A percentile compares a stretch with the other conserved stretches of the same genome.
Conservation (phyloP, 495 filamentous ascomycete species). For the Aspergillus sparsus region DNA sequence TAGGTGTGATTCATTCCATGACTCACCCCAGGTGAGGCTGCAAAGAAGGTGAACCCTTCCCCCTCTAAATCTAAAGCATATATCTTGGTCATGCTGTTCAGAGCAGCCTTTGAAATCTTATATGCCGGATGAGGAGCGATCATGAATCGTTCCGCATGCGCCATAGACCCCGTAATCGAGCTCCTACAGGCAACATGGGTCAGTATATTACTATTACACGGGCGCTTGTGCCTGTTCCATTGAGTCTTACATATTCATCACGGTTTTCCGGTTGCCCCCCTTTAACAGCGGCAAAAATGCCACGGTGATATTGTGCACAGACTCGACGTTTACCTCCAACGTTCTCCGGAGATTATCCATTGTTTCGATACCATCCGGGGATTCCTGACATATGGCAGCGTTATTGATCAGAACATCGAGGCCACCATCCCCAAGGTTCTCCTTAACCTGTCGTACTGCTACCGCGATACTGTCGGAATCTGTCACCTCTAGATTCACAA, state of each 20-base stretch:
- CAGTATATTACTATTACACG: too few relatives aligned
- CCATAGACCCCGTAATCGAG: too few relatives aligned
- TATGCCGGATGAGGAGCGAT: conserved; percentile 47
- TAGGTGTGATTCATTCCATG: not conserved
- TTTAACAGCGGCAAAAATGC: too few relatives aligned
- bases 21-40: conserved; percentile 51
- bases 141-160: too few relatives aligned
- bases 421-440: conserved; percentile 39
- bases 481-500: conserved; percentile 40
- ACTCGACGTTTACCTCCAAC: too few relatives aligned
- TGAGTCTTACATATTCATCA: too few relatives aligned
- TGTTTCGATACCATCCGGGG: conserved; percentile 27
- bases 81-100: conserved; percentile 53
- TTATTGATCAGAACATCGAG: conserved; percentile 59
- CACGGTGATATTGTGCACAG: too few relatives aligned
- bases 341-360: conserved; percentile 41
- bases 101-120: conserved; percentile 53
- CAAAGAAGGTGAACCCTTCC: conserved; percentile 48
- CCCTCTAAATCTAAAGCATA: conserved; percentile 43
- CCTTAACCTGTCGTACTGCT: conserved; percentile 38
- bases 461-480: conserved; percentile 45
- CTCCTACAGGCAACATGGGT: too few relatives aligned
- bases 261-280: too few relatives aligned
- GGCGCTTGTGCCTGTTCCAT: too few relatives aligned
- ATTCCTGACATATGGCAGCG: conserved; percentile 36